A percentile compares a stretch with the other conserved stretches of the same genome.
Evolutionary conservation across 805 yeast genomes (phyloP).

Genomic region (Metschnikowia picachoensis): DNA sequence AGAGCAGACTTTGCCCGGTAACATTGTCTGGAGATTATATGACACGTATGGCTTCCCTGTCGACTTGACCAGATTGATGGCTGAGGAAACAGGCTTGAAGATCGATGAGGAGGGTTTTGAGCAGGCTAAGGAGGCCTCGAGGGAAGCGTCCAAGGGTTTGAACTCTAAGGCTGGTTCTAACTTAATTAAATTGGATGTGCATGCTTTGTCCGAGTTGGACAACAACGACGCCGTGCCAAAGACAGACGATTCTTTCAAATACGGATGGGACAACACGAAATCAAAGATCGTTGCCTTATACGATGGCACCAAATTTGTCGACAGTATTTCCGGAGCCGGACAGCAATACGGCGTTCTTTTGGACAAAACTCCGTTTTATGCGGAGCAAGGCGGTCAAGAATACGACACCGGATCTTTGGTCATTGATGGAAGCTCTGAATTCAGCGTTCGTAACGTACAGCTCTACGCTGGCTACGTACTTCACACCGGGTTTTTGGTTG

Average conservation of each 20-base stretch:
- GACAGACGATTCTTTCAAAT: slow-evolving; percentile 82
- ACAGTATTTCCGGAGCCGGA: slow-evolving; percentile 35
- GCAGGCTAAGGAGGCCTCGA: slow-evolving; percentile 80
- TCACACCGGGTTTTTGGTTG: slow-evolving; percentile 83
- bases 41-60: slow-evolving; percentile 99
- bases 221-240: slow-evolving; percentile 57
- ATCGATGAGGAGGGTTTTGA: slow-evolving; percentile 93
- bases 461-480: slow-evolving; percentile 90
- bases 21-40: slow-evolving; percentile 96
- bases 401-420: slow-evolving; percentile 91
- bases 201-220: slow-evolving; percentile 72
- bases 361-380: slow-evolving; percentile 92
- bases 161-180: slow-evolving; percentile 55
- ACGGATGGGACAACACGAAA: slow-evolving; percentile 63
- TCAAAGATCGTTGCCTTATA: slow-evolving; percentile 71
- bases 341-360: slow-evolving; percentile 73
- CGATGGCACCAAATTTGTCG: slow-evolving; percentile 60
- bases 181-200: slow-evolving; percentile 83
- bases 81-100: slow-evolving; percentile 91
- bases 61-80: slow-evolving; percentile 96
- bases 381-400: slow-evolving; percentile 99
- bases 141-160: slow-evolving; percentile 92
- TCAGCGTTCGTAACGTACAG: slow-evolving; percentile 89
- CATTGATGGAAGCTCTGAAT: slow-evolving; percentile 82
- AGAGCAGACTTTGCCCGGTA: slow-evolving; percentile 77